Evolutionary conservation across 106 monocot genomes (phyloP), one percentile per base, ranked within the genome.

Genomic region (Dioscorea zingiberensis): DNA sequence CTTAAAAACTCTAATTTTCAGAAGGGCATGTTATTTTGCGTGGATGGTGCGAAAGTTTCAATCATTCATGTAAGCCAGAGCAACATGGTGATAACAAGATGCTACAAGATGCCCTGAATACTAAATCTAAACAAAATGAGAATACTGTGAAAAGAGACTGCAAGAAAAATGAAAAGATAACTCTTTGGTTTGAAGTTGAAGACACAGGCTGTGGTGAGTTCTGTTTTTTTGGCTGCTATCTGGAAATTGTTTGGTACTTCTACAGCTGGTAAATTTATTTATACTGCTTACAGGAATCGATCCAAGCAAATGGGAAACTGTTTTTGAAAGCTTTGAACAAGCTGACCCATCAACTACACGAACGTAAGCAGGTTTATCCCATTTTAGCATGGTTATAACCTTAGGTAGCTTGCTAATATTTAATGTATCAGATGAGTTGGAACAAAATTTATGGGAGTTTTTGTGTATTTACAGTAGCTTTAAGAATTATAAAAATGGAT

Each of bases 251-350:
- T 27, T 62, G 54, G 18, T 54, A 45, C 54, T 54, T 61, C 16
- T 17, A 25, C 25, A 57, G 26, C 2, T 14, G 25, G 16, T 48
- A 48, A 25, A 48, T 29, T 16, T 28, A n/a, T 58, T 16, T 9
- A 16, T 61, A 3, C 13, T 48, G 2, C 54, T 26, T 55, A 15
- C 66, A 84, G 79, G 84, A 46, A 84, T 84, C 47, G 84, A 84
- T 72, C 76, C 84, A 72, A 64, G 64, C 25, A 84, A 84, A 64
- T 84, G 84, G 84, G 84, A 84, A 76, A 63, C 84, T 3, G 84
- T 84, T 64, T 84, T 84, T 76, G 84, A 84, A 73, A 79, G 84
- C 65, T 84, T 84, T 75, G 84, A 84, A 54, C 84, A 84, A 69
- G 84, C 79, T 58, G 84, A 84, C 47, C 79, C 84, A 72, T 84